A percentile compares a stretch with the other conserved stretches of the same genome.
Conservation (phyloP, 371 early-diverging fungal species). For the Mortierella sp. region DNA sequence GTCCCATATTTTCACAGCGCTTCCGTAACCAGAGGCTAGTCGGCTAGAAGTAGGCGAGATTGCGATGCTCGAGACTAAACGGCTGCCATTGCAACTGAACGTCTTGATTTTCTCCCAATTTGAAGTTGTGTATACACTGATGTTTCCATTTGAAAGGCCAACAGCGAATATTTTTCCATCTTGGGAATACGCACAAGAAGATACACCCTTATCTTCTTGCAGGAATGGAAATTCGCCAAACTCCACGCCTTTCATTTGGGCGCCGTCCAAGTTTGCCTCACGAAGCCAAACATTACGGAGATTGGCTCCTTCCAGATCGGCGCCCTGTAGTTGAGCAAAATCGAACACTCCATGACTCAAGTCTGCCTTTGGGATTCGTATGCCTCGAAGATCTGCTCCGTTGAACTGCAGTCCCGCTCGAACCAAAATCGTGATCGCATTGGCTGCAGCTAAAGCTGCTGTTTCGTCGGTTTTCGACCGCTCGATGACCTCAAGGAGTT, state of each 20-base stretch:
- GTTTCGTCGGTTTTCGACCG: conserved; percentile 2
- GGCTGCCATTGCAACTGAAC: too few relatives aligned
- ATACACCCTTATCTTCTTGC: background rate
- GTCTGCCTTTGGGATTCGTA: conserved; percentile 13
- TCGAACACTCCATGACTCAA: conserved; percentile 12
- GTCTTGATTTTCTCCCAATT: background rate
- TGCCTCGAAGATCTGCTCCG: conserved; percentile 15
- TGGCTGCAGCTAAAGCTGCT: conserved; percentile 8
- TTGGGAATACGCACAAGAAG: conserved; percentile 1
- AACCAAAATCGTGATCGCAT: conserved; percentile 29
- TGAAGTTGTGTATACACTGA: background rate
- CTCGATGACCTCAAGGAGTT: conserved; percentile 2
- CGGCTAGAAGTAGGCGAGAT: background rate
- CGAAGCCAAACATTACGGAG: conserved; percentile 12
- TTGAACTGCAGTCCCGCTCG: conserved; percentile 9
- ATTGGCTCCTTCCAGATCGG: background rate
- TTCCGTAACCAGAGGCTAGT: background rate
- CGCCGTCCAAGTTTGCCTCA: conserved; percentile 4
- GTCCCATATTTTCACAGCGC: conserved; percentile 1
- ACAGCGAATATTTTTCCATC: conserved; percentile 4
- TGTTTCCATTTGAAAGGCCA: background rate
- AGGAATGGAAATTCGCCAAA: conserved; percentile 18
- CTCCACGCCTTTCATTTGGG: conserved; percentile 5
- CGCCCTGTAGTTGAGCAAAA: background rate
- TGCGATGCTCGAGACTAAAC: background rate